These are phyloP conservation scores for Pisolithus orientalis DNA, from an alignment of 768 basidiomycete genomes.

Conservation along the genomic window DNA sequence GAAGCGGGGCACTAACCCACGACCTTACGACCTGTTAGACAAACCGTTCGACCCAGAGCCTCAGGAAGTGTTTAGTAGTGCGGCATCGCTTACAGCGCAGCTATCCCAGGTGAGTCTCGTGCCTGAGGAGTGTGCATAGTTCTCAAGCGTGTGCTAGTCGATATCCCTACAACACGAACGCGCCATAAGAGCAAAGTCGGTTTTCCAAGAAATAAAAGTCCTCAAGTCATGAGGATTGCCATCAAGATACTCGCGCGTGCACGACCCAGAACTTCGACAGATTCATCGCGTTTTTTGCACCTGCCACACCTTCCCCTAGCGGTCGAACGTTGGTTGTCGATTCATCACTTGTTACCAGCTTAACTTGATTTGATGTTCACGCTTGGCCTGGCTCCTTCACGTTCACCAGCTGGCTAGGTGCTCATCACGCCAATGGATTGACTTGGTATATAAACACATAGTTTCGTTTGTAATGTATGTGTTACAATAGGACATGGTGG, in stretches of 20 bases:
- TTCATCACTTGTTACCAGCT: not conserved
- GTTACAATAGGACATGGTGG: too few species aligned
- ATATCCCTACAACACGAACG: slow-evolving; percentile 47
- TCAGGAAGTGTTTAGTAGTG: slow-evolving; percentile 25
- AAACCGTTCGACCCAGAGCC: slow-evolving; percentile 16
- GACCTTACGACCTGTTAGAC: slow-evolving; percentile 8
- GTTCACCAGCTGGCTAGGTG: too few species aligned
- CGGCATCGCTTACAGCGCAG: slow-evolving; percentile 39
- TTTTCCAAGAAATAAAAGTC: slow-evolving; percentile 44
- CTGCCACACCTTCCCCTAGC: not conserved
- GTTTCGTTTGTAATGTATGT: too few species aligned
- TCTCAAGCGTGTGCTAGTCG: slow-evolving; percentile 27
- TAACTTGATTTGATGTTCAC: not conserved
- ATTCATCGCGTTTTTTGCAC: too few species aligned
- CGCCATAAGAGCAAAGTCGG: slow-evolving; percentile 37
- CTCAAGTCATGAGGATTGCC: slow-evolving; percentile 35
- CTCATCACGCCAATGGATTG: too few species aligned
- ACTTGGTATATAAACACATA: too few species aligned
- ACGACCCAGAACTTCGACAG: not conserved
- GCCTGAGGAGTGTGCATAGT: not conserved
- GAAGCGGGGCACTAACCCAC: not conserved
- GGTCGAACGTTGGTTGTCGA: not conserved
- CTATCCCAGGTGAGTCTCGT: slow-evolving; percentile 42
- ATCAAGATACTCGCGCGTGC: too few species aligned
- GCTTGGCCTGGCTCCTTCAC: too few species aligned